These are phyloP conservation scores for Coniella vitis DNA, from an alignment of 2,329 filamentous ascomycete genomes.

Conservation along the genomic window DNA sequence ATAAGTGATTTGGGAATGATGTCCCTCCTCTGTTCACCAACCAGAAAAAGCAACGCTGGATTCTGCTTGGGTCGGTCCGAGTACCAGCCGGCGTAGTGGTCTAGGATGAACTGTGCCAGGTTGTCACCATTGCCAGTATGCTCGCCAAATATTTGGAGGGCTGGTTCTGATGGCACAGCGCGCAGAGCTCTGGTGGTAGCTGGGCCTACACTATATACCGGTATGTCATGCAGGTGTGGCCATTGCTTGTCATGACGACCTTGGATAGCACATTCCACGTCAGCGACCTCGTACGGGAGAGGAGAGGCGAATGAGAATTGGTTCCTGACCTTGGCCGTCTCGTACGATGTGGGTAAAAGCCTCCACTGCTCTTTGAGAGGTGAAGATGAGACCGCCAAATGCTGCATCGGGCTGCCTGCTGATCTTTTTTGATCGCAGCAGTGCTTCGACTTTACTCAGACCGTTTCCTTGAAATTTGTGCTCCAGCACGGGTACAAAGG, in stretches of 20 bases:
- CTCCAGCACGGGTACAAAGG: constrained; percentile 71
- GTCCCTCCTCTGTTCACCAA: constrained; percentile 83
- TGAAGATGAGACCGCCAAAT: constrained; percentile 78
- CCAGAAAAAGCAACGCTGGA: constrained; percentile 71
- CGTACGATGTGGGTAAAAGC: constrained; percentile 61
- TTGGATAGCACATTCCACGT: background rate
- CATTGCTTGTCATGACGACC: constrained; percentile 25
- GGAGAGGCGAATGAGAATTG: background rate
- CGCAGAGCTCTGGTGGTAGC: constrained; percentile 70
- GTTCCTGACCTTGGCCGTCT: constrained; percentile 36
- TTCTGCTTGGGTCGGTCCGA: constrained; percentile 38
- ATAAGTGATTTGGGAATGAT: constrained; percentile 80
- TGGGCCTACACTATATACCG: constrained; percentile 73
- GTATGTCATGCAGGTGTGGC: constrained; percentile 50
- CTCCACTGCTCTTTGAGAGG: constrained; percentile 77
- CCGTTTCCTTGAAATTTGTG: constrained; percentile 60
- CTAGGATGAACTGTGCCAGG: constrained; percentile 69
- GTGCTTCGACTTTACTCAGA: constrained; percentile 42
- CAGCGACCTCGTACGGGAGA: constrained; percentile 3
- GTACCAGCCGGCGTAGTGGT: constrained; percentile 61
- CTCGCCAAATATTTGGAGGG: constrained; percentile 63
- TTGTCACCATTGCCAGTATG: constrained; percentile 80
- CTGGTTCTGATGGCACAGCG: constrained; percentile 43
- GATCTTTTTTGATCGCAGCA: constrained; percentile 41
- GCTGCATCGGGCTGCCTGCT: constrained; percentile 27